These are phyloP conservation scores for Wickerhamiella cacticola DNA, from an alignment of 805 yeast genomes.

Conservation along the genomic window DNA sequence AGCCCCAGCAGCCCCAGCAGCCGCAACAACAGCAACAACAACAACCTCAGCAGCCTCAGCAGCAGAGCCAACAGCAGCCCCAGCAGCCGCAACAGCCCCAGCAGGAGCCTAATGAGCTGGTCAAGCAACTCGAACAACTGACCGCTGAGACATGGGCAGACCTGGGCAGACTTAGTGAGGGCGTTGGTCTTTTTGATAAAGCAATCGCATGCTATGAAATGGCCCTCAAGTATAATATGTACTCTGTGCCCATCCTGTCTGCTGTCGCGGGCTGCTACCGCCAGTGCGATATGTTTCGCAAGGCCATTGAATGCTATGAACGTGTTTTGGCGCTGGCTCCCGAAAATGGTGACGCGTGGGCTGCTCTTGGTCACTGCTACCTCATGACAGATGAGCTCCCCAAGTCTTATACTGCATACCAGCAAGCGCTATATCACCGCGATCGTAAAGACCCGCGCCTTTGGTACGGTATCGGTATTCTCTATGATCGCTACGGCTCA, in stretches of 20 bases:
- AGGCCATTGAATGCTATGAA: constrained; percentile 90
- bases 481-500: constrained; percentile 92
- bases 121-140: constrained; percentile 26
- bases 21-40: constrained; percentile 11
- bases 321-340: constrained; percentile 70
- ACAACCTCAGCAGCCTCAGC: constrained; percentile 16
- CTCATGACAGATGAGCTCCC: constrained; percentile 92
- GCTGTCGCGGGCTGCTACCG: constrained; percentile 82
- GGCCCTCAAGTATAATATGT: constrained; percentile 75
- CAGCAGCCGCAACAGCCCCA: constrained; percentile 2
- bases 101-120: constrained; percentile 14
- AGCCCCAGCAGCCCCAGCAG: constrained; percentile 9
- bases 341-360: constrained; percentile 95
- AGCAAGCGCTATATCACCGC: constrained; percentile 84
- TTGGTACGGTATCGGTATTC: constrained; percentile 97
- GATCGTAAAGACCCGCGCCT: constrained; percentile 92
- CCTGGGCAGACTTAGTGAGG: constrained; percentile 78
- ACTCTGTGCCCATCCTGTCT: constrained; percentile 72
- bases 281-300: constrained; percentile 77
- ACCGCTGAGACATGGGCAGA: constrained; percentile 66
- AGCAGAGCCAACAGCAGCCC: constrained; percentile 15
- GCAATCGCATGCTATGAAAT: constrained; percentile 83
- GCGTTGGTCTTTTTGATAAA: constrained; percentile 75
- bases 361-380: constrained; percentile 85
- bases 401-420: constrained; percentile 92